A percentile compares a stretch with the other conserved stretches of the same genome.
Evolutionary conservation across 2,329 filamentous ascomycete species (phyloP).

Genomic region (Tolypocladium amazonense): DNA sequence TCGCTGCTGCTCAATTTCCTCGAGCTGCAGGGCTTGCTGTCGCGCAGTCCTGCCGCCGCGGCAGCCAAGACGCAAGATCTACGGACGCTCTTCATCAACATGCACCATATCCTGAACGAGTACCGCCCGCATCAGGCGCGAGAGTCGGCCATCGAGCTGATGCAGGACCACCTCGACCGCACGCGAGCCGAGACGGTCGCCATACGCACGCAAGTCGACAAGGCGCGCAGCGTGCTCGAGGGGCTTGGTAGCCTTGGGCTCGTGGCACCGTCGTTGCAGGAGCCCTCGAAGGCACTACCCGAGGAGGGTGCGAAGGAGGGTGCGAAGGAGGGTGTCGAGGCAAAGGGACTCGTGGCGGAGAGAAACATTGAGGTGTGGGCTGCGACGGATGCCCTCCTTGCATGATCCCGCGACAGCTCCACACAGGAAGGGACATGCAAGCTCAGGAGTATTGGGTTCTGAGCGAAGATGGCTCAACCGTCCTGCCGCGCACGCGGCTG

Average conservation of each 20-base stretch:
- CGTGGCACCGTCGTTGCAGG: constrained; percentile 5
- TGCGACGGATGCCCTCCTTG: constrained; percentile 29
- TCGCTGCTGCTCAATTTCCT: constrained; percentile 82
- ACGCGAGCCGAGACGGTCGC: constrained; percentile 63
- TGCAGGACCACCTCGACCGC: constrained; percentile 72
- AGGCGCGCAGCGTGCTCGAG: constrained; percentile 62
- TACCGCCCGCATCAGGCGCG: constrained; percentile 89
- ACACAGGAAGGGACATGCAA: not conserved
- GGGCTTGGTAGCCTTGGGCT: constrained; percentile 48
- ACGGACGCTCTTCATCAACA: constrained; percentile 75
- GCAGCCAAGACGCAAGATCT: constrained; percentile 68
- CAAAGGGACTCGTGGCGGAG: constrained; percentile 8
- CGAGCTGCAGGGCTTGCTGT: constrained; percentile 55
- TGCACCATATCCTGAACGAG: constrained; percentile 87
- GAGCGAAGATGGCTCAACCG: not conserved
- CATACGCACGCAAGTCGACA: constrained; percentile 56
- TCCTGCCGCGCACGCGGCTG: not conserved
- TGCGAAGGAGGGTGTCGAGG: constrained; percentile 5
- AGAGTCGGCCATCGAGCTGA: constrained; percentile 75
- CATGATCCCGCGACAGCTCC: constrained; percentile 9
- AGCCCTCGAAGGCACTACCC: constrained; percentile 7
- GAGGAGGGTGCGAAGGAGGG: not conserved
- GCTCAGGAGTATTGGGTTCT: not conserved
- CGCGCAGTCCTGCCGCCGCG: constrained; percentile 32
- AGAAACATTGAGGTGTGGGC: constrained; percentile 29